These are phyloP conservation scores for Phoma herbarum DNA, from an alignment of 2,329 filamentous ascomycete species.

Conservation along the genomic window DNA sequence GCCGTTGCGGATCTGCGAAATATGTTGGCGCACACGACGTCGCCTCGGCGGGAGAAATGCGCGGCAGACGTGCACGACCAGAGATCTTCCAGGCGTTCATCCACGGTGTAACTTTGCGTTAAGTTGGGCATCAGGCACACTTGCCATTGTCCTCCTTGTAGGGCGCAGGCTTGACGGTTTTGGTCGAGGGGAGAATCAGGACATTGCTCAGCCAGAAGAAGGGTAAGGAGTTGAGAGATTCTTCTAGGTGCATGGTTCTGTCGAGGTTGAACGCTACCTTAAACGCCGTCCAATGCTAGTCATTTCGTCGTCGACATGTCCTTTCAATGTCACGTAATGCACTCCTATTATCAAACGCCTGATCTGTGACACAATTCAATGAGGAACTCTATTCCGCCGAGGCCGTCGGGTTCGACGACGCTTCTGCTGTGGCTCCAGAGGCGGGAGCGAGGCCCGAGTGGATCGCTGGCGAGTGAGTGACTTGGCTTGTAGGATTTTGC, in stretches of 20 bases:
- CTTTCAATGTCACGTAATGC: neutral
- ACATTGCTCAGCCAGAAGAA: too few relatives aligned
- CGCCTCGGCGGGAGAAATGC: neutral
- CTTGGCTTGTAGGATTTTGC: constrained; percentile 41
- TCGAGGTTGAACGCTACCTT: constrained; percentile 2
- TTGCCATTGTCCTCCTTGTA: neutral
- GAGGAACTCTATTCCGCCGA: constrained; percentile 1
- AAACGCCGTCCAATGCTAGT: constrained; percentile 25
- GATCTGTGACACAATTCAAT: neutral
- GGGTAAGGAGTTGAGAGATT: neutral
- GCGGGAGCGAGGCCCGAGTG: constrained; percentile 36
- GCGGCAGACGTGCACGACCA: neutral
- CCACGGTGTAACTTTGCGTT: too few relatives aligned
- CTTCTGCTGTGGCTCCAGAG: constrained; percentile 11
- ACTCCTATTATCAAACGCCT: neutral
- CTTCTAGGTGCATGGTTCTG: neutral
- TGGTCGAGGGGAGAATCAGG: too few relatives aligned
- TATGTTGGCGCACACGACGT: neutral
- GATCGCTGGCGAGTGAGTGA: constrained; percentile 43
- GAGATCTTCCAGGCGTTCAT: neutral
- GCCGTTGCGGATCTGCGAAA: neutral
- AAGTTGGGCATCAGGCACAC: neutral
- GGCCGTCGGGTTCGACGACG: constrained; percentile 8
- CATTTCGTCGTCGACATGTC: constrained; percentile 8
- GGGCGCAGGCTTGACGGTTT: neutral